Base-by-base conservation (phyloP, 495 filamentous ascomycete genomes). In the Penicillium cataractarum region DNA sequence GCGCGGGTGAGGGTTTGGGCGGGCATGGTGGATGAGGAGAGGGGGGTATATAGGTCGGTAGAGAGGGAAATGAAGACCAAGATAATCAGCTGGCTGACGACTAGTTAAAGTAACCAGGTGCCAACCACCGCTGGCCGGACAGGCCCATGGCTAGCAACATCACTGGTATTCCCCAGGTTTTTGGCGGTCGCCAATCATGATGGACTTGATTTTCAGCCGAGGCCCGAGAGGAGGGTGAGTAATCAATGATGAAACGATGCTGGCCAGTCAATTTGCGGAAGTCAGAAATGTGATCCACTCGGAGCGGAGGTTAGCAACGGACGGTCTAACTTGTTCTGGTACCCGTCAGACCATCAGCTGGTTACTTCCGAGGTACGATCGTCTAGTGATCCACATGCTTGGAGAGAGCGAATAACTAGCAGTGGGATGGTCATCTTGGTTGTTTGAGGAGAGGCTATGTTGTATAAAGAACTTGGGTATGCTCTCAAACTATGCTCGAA, bases 1-100 rank as follows among this genome's bases (percentile, higher is more conserved):
- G 67, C 78, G 55, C 78, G 78, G 48, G 75, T 75, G 54, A 80
- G 71, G 17, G 64, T 71, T 70, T 76, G 42, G 17, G 71, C 58
- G 19, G 72, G 56, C 74, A 76, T 76, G 19, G 49, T 55, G n/a
- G 49, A 29, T n/a, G 15, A 13, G 26, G 17, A 17, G 13, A 27
- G 8, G 49, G 12, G 24, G 12, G 6, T n/a, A 52, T 32, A 9
- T 52, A 2, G 24, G 9, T 32, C 22, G 26, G 29, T 31, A 22
- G 12, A 27, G 17, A 32, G 24, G 27, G 6, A 29, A 51, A 21
- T n/a, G 8, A 5, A 52, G 22, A 32, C 29, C 7, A 9, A 49
- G 13, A 9, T 6, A 49, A 26, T 12, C n/a, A 29, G 29, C 49
- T 27, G 49, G 42, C 42, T 9, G 19, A 46, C 3, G 42, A 12